A percentile compares a stretch with the other conserved stretches of the same genome.
phyloP scores from a whole-genome alignment of 2,329 filamentous ascomycete species.

The Graphium sp. region DNA sequence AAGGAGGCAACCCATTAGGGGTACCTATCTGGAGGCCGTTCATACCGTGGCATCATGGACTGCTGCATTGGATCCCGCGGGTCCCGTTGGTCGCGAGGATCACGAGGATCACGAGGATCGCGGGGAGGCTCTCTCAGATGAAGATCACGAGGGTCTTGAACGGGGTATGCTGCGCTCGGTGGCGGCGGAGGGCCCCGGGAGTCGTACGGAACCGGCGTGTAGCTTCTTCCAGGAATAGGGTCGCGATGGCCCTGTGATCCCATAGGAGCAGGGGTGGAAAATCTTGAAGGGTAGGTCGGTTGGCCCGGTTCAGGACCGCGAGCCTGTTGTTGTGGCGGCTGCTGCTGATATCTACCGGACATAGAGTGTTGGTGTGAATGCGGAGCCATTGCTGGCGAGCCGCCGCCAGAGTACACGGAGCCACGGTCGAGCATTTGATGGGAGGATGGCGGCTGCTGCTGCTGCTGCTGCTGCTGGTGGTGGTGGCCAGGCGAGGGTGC shows the following conservation, averaged over 20 bases:
- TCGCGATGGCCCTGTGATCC: slow-evolving; percentile 23
- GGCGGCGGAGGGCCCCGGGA: slow-evolving; percentile 19
- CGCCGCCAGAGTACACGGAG: slow-evolving; percentile 1
- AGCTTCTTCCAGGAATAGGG: slow-evolving; percentile 21
- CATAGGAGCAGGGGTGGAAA: slow-evolving; percentile 21
- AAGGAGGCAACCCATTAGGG: too few species aligned
- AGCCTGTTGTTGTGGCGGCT: slow-evolving; percentile 19
- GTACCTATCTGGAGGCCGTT: slow-evolving; percentile 25
- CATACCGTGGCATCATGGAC: slow-evolving; percentile 26
- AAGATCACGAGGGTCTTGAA: slow-evolving; percentile 15
- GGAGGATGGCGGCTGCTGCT: too few species aligned
- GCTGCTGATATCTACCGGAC: background rate
- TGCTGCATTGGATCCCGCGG: slow-evolving; percentile 23
- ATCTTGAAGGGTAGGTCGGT: slow-evolving; percentile 23
- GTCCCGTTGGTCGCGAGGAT: slow-evolving; percentile 16
- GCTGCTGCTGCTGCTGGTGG: slow-evolving; percentile 1
- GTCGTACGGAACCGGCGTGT: slow-evolving; percentile 27
- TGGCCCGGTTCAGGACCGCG: slow-evolving; percentile 18
- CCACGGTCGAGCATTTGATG: slow-evolving; percentile 1
- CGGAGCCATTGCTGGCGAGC: slow-evolving; percentile 1
- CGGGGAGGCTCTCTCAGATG: slow-evolving; percentile 17
- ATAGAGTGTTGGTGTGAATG: background rate
- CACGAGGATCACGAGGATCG: slow-evolving; percentile 13
- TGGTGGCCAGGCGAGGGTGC: slow-evolving; percentile 3
- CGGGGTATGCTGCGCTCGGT: slow-evolving; percentile 14